phyloP scores from a whole-genome alignment of 2,329 filamentous ascomycete species.

The Talaromyces rugulosus region DNA sequence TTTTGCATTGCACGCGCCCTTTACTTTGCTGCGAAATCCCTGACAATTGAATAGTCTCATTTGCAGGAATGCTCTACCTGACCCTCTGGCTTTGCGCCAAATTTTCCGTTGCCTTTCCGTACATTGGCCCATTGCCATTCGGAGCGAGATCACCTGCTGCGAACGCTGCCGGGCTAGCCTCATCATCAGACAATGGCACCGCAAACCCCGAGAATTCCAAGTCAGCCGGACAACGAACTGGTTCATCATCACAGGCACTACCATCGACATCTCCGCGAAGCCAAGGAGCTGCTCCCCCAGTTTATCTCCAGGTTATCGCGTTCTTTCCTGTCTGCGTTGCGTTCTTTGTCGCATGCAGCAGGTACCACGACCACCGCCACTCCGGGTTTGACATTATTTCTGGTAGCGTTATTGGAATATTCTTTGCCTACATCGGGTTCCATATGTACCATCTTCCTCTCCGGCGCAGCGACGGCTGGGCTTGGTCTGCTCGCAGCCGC shows the following conservation, averaged over 20 bases:
- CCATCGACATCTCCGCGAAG: constrained; percentile 55
- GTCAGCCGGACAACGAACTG: neutral
- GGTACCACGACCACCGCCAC: constrained; percentile 85
- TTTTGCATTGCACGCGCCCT: neutral
- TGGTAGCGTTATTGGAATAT: constrained; percentile 72
- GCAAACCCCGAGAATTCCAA: neutral
- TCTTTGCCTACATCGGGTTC: constrained; percentile 70
- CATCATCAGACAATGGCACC: neutral
- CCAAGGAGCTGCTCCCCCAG: constrained; percentile 75
- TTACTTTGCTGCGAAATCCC: neutral
- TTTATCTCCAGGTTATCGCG: constrained; percentile 69
- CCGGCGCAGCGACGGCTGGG: constrained; percentile 75
- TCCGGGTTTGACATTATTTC: constrained; percentile 90
- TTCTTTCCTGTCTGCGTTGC: constrained; percentile 69
- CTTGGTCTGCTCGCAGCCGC: constrained; percentile 73
- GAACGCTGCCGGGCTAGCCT: neutral
- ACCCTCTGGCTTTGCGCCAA: constrained; percentile 75
- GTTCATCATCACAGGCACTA: constrained; percentile 5
- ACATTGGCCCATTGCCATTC: constrained; percentile 29
- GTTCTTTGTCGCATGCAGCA: constrained; percentile 77
- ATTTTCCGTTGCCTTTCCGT: constrained; percentile 44
- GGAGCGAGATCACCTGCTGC: constrained; percentile 18
- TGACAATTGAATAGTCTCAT: constrained; percentile 50
- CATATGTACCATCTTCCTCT: constrained; percentile 83
- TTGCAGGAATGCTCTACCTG: constrained; percentile 77